Percentiles rank a stretch among this genome's conserved stretches.
phyloP scores from a whole-genome alignment of 495 filamentous ascomycete species.

The Neurospora cerealis region DNA sequence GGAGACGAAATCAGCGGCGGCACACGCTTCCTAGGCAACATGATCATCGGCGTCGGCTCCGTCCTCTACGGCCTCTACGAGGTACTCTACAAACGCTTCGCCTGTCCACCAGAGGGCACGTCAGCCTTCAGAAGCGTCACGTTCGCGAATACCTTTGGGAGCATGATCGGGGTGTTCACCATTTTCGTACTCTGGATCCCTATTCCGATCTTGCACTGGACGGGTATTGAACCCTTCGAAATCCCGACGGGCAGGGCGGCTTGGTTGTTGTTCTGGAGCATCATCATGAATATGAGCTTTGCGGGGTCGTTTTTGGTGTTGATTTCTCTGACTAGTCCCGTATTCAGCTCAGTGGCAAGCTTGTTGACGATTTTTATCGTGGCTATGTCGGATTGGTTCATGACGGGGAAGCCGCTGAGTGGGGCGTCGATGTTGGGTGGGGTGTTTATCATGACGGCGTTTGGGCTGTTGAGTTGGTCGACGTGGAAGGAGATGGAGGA shows the following conservation, averaged over 20 bases:
- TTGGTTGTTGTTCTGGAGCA: conserved; percentile 68
- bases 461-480: conserved; percentile 76
- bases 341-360: conserved; percentile 82
- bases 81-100: conserved; percentile 85
- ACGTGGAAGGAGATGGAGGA: conserved; percentile 89
- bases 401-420: conserved; percentile 65
- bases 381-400: conserved; percentile 78
- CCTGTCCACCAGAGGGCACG: conserved; percentile 84
- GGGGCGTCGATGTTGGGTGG: conserved; percentile 72
- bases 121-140: conserved; percentile 74
- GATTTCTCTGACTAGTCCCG: conserved; percentile 84
- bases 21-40: conserved; percentile 66
- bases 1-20: conserved; percentile 25
- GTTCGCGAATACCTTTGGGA: conserved; percentile 87
- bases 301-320: conserved; percentile 89
- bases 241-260: conserved; percentile 66
- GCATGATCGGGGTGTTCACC: conserved; percentile 75
- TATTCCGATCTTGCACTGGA: conserved; percentile 68
- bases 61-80: conserved; percentile 96
- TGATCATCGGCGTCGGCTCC: conserved; percentile 87
- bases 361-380: conserved; percentile 95
- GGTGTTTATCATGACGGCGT: conserved; percentile 74
- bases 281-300: conserved; percentile 78
- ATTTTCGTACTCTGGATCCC: conserved; percentile 86
- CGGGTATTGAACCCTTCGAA: conserved; percentile 72